Percentiles rank a stretch among this genome's conserved stretches.
phyloP scores from a whole-genome alignment of 2,329 filamentous ascomycete genomes.

The Lachnellula cervina region DNA sequence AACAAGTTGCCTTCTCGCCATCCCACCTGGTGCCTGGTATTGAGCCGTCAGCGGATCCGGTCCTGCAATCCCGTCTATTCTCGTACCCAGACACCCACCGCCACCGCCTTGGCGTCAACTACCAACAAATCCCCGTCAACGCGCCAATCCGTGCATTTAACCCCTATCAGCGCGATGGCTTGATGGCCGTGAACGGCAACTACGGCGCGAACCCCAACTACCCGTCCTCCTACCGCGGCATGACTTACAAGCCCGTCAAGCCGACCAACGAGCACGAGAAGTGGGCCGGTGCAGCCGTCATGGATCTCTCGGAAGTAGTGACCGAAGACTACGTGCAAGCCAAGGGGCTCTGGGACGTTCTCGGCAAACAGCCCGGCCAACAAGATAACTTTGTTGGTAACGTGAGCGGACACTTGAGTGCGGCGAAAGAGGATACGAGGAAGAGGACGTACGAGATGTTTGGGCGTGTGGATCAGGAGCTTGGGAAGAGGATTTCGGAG shows the following conservation, averaged over 20 bases:
- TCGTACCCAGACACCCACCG: slow-evolving; percentile 64
- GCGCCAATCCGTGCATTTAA: slow-evolving; percentile 48
- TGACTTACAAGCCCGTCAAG: slow-evolving; percentile 41
- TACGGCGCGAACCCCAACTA: slow-evolving; percentile 58
- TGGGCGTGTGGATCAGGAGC: slow-evolving; percentile 46
- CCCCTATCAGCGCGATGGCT: slow-evolving; percentile 69
- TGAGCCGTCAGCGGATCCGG: slow-evolving; percentile 65
- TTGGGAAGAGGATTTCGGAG: slow-evolving; percentile 48
- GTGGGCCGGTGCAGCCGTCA: slow-evolving; percentile 43
- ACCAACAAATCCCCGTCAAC: slow-evolving; percentile 52
- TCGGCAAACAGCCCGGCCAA: slow-evolving; percentile 46
- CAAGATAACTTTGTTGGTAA: slow-evolving; percentile 59
- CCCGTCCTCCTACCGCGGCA: slow-evolving; percentile 43
- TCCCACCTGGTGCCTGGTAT: slow-evolving; percentile 62
- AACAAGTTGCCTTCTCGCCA: slow-evolving; percentile 66
- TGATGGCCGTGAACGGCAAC: slow-evolving; percentile 64
- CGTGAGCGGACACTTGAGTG: slow-evolving; percentile 51
- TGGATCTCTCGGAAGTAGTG: slow-evolving; percentile 38
- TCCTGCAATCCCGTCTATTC: slow-evolving; percentile 65
- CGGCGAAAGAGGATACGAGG: slow-evolving; percentile 49
- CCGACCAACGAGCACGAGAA: slow-evolving; percentile 41
- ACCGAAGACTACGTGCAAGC: slow-evolving; percentile 31
- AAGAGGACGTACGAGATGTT: slow-evolving; percentile 59
- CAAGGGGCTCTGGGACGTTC: slow-evolving; percentile 33
- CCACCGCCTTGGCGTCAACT: slow-evolving; percentile 53